These are phyloP conservation scores for Murraya koenigii DNA, from an alignment of 345 rosid species.

Conservation along the genomic window DNA sequence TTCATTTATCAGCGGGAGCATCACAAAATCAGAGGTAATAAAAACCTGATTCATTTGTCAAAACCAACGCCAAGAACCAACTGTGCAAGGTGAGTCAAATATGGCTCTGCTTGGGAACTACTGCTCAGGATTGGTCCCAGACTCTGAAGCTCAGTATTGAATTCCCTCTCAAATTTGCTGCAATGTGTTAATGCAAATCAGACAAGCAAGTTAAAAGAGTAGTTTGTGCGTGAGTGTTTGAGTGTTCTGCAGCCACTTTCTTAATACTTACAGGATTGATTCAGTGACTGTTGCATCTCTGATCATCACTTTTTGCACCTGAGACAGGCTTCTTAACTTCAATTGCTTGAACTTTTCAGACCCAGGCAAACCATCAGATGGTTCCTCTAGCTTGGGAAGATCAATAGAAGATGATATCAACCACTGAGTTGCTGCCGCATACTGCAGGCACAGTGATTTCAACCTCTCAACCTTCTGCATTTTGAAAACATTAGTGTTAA, in stretches of 20 bases:
- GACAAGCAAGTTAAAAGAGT: not conserved
- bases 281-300: slow-evolving; percentile 43
- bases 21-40: not conserved
- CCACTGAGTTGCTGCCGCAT: slow-evolving; percentile 95
- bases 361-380: slow-evolving; percentile 23
- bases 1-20: not conserved
- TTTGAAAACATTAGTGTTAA: slow-evolving; percentile 15
- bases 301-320: slow-evolving; percentile 38
- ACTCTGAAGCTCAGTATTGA: slow-evolving; percentile 82
- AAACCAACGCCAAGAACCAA: slow-evolving; percentile 81
- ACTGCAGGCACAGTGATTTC: slow-evolving; percentile 80
- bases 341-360: slow-evolving; percentile 32
- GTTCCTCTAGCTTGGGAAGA: slow-evolving; percentile 44
- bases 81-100: slow-evolving; percentile 95
- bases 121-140: slow-evolving; percentile 80
- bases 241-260: slow-evolving; percentile 3
- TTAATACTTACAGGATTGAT: slow-evolving; percentile 77
- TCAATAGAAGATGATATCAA: slow-evolving; percentile 80
- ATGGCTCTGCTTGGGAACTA: slow-evolving; percentile 89
- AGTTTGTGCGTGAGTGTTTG: not conserved
- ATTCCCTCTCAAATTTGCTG: slow-evolving; percentile 90
- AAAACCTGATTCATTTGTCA: slow-evolving; percentile 33
- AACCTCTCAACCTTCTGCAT: slow-evolving; percentile 90
- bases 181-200: slow-evolving; percentile 2
- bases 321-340: slow-evolving; percentile 43